Base-by-base conservation (phyloP, 2,329 filamentous ascomycete species). In the Diaporthe sp. region DNA sequence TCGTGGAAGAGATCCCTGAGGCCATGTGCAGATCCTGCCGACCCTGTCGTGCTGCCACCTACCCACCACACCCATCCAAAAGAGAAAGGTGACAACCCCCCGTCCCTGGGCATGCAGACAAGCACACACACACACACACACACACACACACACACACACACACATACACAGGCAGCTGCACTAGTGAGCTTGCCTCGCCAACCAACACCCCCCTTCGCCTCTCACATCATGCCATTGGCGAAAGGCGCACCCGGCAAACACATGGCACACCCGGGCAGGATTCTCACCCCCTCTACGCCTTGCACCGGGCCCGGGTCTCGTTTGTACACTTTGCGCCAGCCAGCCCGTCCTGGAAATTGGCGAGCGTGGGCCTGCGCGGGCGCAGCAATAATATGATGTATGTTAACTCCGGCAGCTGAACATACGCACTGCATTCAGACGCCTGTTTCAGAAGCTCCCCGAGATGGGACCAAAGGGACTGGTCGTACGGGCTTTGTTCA, bases 11-110 rank as follows among this genome's bases (percentile, higher is more conserved):
- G 76, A 83, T 83, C 81, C 82, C 80, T 83, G 81, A 79, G 80
- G 82, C 81, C 82, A 84, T 82, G 82, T 82, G 82, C 81, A 80
- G 81, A 84, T 83, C 82, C 79, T 76, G 80, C 77, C 78, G 78
- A 77, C 78, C 79, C 79, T 77, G 78, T 75, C 77, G 75, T 76
- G 76, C 77, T 77, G 76, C 78, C 78, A 77, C 76, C 75, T 76
- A 75, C 76, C 73, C 72, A 47, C 71, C 63, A 51, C 65, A 50
- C 73, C 65, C 58, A 70, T 66, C 63, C 63, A 25, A 35, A 25
- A 27, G 22, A 39, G 44, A 37, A 66, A 22, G 27, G 63, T 47
- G 30, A 51, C 63, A n/a, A 19, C 35, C 68, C 39, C 69, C 55
- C 39, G 19, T 25, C 42, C n/a, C 55, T 32, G 12, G 25, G 32